Evolutionary conservation across 2,329 filamentous ascomycete genomes (phyloP).

Genomic region (Akanthomyces dipterigenus): DNA sequence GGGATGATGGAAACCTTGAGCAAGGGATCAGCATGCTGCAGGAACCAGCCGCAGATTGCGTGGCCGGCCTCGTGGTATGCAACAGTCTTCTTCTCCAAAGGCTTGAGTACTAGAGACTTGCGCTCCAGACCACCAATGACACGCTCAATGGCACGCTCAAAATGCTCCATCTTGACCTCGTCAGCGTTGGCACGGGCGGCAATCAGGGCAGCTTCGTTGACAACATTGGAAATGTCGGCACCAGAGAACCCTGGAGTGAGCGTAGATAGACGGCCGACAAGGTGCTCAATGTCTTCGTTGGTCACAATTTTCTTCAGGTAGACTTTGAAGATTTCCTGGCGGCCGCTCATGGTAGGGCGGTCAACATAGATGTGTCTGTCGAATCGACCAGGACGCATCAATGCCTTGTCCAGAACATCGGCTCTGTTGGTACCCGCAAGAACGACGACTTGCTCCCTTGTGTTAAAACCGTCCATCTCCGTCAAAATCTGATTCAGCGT

Average conservation of each 20-base stretch:
- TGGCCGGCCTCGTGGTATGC: conserved; percentile 98
- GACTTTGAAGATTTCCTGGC: conserved; percentile 92
- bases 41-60: conserved; percentile 97
- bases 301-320: conserved; percentile 94
- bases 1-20: conserved; percentile 99
- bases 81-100: conserved; percentile 90
- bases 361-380: conserved; percentile 96
- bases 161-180: conserved; percentile 80
- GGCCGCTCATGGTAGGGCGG: conserved; percentile 90
- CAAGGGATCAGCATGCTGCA: conserved; percentile 91
- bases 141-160: conserved; percentile 95
- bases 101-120: conserved; percentile 89
- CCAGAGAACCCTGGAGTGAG: conserved; percentile 95
- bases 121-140: conserved; percentile 95
- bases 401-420: conserved; percentile 87
- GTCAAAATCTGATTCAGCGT: conserved; percentile 98
- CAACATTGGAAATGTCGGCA: conserved; percentile 96
- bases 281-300: conserved; percentile 77
- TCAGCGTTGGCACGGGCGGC: conserved; percentile 78
- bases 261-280: conserved; percentile 82
- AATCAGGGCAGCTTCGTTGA: conserved; percentile 94
- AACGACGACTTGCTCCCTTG: conserved; percentile 90
- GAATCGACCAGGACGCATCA: conserved; percentile 95
- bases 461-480: conserved; percentile 99
- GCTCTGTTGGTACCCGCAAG: conserved; percentile 94